Conservation (phyloP, 257 asterid genomes). For the Euphrasia confusa region DNA sequence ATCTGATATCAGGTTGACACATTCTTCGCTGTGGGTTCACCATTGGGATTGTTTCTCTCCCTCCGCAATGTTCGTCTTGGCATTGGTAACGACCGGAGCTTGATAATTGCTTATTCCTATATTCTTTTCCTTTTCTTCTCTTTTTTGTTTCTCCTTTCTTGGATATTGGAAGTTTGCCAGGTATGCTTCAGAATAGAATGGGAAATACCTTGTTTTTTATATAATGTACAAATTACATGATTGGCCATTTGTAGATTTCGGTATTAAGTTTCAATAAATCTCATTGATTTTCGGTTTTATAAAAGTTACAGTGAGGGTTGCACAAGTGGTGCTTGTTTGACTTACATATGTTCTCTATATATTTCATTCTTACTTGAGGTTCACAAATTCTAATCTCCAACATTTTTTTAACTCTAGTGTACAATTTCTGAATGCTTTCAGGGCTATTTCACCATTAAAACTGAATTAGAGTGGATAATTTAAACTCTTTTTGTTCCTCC, state of each 20-base stretch:
- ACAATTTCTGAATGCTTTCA: not conserved
- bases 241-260: not conserved
- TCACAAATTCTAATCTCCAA: not conserved
- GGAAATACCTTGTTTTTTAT: not conserved
- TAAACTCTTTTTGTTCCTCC: not conserved
- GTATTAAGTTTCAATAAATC: constrained; percentile 3
- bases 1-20: constrained; percentile 75
- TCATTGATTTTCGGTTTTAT: constrained; percentile 5
- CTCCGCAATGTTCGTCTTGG: constrained; percentile 94
- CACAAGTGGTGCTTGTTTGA: constrained; percentile 15
- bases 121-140: constrained; percentile 12
- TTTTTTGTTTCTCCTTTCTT: not conserved
- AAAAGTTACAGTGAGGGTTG: not conserved
- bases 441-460: constrained; percentile 13
- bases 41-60: constrained; percentile 95
- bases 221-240: not conserved
- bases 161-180: constrained; percentile 4
- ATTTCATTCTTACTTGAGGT: constrained; percentile 14
- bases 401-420: constrained; percentile 1
- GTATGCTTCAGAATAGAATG: not conserved
- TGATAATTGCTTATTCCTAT: constrained; percentile 1
- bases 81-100: constrained; percentile 51
- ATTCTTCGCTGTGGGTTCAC: constrained; percentile 94
- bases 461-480: constrained; percentile 4
- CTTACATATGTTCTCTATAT: not conserved